Evolutionary conservation across 345 rosid genomes (phyloP), one percentile per base, ranked within the genome.

Genomic region (Abelmoschus esculentus): DNA sequence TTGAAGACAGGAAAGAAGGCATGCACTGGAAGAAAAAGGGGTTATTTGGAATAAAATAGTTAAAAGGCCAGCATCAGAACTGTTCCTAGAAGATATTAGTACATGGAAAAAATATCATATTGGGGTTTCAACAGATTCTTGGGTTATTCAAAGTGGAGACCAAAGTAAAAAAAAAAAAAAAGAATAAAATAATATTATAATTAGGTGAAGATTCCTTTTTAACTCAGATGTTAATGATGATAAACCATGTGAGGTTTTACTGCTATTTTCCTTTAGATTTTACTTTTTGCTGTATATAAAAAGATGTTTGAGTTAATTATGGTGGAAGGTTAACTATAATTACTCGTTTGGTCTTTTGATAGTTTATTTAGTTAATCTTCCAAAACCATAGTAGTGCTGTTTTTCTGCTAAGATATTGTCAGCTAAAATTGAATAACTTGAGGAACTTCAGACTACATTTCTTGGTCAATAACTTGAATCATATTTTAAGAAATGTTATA

Each of bases 171-270:
- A 3, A 26, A 18, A 34, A 54, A 4, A 9, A 62, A 56, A 19
- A 12, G 54, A 66, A 53, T 42, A 63, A 34, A 67, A 67, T 50
- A 38, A n/a, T 36, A 61, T 13, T 60, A 73, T 17, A 70, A 63
- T 53, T 58, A 69, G 75, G 71, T 54, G 72, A 42, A 72, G 76
- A 32, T 73, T 77, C 72, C 42, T 71, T 71, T 75, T 71, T 63
- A 40, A 70, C 64, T 36, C 67, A 57, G 72, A 34, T 38, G 55
- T 52, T 75, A 85, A 81, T 87, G 84, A 82, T 80, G 79, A 73
- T 61, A 77, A 63, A 32, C 62, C 62, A 46, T 54, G 54, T 56
- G 53, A 64, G 50, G 59, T 61, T 72, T 66, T 65, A 65, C 55
- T 65, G 55, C 55, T 44, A 13, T 46, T 46, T 7, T 46, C 4